Percentiles rank a stretch among this genome's conserved stretches.
These are phyloP conservation scores for Tetrahymena elliotti DNA, from an alignment of 73 alveolate species.

Conservation along the genomic window DNA sequence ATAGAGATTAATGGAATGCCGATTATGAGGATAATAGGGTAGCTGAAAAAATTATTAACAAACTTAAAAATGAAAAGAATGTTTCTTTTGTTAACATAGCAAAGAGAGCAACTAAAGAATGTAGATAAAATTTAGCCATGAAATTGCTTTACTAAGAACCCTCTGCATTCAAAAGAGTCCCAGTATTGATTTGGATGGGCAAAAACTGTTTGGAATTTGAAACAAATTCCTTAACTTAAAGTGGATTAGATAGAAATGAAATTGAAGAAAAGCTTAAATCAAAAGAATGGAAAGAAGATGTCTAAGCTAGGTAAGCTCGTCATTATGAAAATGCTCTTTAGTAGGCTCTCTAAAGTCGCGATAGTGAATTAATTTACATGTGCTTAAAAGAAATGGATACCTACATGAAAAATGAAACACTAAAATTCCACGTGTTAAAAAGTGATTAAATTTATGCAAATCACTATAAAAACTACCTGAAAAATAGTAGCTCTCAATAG, in stretches of 20 bases:
- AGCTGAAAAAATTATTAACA: conserved; percentile 16
- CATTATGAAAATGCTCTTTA: conserved; percentile 45
- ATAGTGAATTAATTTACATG: conserved; percentile 38
- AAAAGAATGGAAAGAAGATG: background rate
- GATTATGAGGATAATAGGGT: conserved; percentile 28
- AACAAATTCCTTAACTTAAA: background rate
- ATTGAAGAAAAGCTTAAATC: background rate
- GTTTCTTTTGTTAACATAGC: conserved; percentile 44
- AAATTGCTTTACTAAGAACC: conserved; percentile 40
- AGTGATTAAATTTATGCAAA: background rate
- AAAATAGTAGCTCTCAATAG: background rate
- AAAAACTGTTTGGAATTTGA: background rate
- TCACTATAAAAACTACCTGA: background rate
- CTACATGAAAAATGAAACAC: background rate
- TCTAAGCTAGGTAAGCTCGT: background rate
- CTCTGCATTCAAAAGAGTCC: conserved; percentile 42
- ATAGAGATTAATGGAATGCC: background rate
- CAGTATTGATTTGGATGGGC: conserved; percentile 47
- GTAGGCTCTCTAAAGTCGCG: conserved; percentile 37
- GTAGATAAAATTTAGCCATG: conserved; percentile 44
- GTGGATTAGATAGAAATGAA: background rate
- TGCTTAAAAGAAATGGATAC: background rate
- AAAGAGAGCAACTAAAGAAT: conserved; percentile 38
- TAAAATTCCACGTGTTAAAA: background rate
- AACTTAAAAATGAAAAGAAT: conserved; percentile 31